Evolutionary conservation across 495 filamentous ascomycete species (phyloP), one percentile per base, ranked within the genome.

Genomic region (Thozetella sp.): DNA sequence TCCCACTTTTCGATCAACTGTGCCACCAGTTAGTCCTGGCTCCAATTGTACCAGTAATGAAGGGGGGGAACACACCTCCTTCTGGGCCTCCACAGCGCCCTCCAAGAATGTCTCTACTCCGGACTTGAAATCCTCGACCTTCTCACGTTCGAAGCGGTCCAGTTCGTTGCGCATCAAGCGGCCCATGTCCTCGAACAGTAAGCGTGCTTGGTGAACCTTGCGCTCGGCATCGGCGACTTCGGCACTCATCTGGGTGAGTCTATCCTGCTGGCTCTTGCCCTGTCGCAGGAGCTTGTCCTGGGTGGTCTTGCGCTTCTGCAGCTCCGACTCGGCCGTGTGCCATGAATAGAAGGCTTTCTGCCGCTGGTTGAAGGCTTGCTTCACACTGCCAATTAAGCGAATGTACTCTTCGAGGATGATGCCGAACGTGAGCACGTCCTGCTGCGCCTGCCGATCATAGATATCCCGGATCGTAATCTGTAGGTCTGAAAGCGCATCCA

Each of bases 331-430:
- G 25, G 95, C 93, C 4, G 80, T 78, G 68, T 96, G 93, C 92
- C 93, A 99, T 56, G 87, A 87, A 68, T 97, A 90, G 72, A 92
- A 99, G 6, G 93, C 91, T 70, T 97, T 97, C 69, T 99, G 95
- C 45, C 95, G 89, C 68, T 97, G 93, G 24, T 80, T 76, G 70
- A 99, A 98, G 6, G 96, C 90, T 53, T 88, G 90, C 78, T 98
- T 98, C 62, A 97, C 88, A 63, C 88, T 92, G 26, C 91, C 92
- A 64, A 98, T 99, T 40, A 99, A 75, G 11, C 95, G 92, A 67
- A 99, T 94, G 75, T 99, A 99, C 75, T 99, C 95, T 62, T 99
- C 95, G 54, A 99, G 91, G 37, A 96, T 97, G 66, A 97, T 98
- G 20, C 96, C 96, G 20, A 99, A 82, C 0, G 95, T 99, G 25